A percentile compares a stretch with the other conserved stretches of the same genome.
Evolutionary conservation across 2,329 filamentous ascomycete species (phyloP).

Genomic region (Fusarium sp.): DNA sequence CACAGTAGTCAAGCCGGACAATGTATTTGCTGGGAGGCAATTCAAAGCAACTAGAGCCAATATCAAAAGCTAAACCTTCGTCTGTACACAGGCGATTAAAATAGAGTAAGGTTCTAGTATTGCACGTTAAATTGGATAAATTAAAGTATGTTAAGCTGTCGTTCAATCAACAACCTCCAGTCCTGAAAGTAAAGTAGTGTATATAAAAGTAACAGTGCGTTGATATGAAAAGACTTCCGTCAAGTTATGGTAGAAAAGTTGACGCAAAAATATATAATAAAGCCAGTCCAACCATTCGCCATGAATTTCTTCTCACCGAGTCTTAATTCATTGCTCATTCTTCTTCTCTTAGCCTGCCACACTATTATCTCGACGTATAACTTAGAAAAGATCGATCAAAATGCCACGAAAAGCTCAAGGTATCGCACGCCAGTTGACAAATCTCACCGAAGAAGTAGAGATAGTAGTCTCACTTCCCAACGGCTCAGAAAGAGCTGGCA

Average conservation of each 20-base stretch:
- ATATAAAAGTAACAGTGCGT: neutral
- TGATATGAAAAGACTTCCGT: too few relatives aligned
- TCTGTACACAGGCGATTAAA: neutral
- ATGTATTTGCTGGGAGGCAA: neutral
- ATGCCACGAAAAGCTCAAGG: rapidly evolving
- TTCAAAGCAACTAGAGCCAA: neutral
- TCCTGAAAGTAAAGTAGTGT: neutral
- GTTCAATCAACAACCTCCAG: neutral
- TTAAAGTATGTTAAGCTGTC: rapidly evolving
- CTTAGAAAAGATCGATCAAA: neutral
- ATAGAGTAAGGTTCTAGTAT: neutral
- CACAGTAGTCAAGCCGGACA: neutral
- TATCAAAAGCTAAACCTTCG: neutral
- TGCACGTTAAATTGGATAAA: neutral
- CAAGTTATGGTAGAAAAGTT: rapidly evolving
- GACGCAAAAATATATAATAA: neutral
- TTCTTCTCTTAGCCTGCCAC: too few relatives aligned
- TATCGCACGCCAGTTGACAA: rapidly evolving
- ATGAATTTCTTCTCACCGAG: too few relatives aligned
- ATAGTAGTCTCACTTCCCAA: rapidly evolving
- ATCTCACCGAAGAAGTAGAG: neutral
- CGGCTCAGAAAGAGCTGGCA: too few relatives aligned
- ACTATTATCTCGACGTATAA: neutral
- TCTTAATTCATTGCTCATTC: neutral
- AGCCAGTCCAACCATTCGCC: rapidly evolving